Conservation (phyloP, 2,329 filamentous ascomycete genomes). For the Trichoderma hamatum region DNA sequence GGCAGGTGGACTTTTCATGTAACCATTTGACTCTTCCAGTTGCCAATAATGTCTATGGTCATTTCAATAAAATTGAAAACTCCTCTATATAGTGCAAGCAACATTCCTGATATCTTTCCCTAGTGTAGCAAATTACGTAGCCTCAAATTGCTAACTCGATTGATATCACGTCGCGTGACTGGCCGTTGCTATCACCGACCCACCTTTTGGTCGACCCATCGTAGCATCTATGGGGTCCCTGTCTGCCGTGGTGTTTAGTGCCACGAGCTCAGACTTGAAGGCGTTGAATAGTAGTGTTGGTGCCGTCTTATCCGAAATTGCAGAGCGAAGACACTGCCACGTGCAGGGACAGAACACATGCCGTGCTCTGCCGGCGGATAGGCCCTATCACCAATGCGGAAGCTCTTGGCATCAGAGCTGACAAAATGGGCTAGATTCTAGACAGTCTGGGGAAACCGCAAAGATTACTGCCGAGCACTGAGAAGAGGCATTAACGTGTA, state of each 20-base stretch:
- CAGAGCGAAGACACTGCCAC: constrained; percentile 5
- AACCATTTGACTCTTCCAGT: background rate
- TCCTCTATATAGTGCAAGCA: background rate
- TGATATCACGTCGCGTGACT: background rate
- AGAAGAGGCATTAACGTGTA: background rate
- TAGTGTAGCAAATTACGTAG: background rate
- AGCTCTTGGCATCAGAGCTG: constrained; percentile 10
- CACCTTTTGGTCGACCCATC: background rate
- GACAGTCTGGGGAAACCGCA: background rate
- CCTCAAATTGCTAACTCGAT: background rate
- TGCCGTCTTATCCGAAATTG: constrained; percentile 24
- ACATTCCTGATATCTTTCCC: background rate
- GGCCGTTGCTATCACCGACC: background rate
- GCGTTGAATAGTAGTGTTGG: background rate
- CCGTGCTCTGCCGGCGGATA: background rate
- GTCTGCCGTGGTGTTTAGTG: background rate
- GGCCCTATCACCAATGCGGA: constrained; percentile 17
- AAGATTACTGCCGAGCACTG: constrained; percentile 5
- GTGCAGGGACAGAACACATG: constrained; percentile 1
- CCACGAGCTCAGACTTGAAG: background rate
- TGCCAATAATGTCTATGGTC: background rate
- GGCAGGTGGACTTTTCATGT: background rate
- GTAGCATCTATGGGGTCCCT: constrained; percentile 4
- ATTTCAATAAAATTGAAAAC: background rate
- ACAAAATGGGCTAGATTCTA: constrained; percentile 19